Evolutionary conservation across 257 asterid species (phyloP), one percentile per base, ranked within the genome.

Genomic region (Petunia axillaris): DNA sequence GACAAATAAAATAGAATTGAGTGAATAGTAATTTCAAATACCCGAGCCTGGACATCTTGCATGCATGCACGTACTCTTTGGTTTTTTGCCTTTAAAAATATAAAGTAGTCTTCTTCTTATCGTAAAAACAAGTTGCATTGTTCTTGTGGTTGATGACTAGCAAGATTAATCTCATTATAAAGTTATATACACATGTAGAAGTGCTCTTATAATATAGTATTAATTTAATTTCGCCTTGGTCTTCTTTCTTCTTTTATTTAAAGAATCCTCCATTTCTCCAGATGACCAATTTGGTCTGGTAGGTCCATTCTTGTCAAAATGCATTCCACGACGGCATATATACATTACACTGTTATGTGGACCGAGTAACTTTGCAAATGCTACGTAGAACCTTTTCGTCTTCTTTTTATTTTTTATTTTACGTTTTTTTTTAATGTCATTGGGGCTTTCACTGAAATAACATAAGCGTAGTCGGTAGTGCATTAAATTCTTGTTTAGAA

Each of bases 241-340:
- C 7, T 55, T 38, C 38, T 53, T 57, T 55, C 54, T 16, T 14
- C 4, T 6, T 76, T 76, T 75, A 3, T 15, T 76, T 41, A 40
- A 62, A 57, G 57, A 43, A 43, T 46, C 46, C 40, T 77, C 40
- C 43, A 41, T 41, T 25, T 58, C 54, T 58, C 54, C 16, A 77
- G n/a, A 58, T 76, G 80, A 39, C 71, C 70, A 76, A 62, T 55
- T 58, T 76, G 80, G 58, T 59, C 54, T 54, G 25, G 57, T 76
- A 41, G 68, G 80, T 38, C 50, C 70, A 58, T 1, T 76, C 66
- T 64, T 74, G 65, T 55, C 2, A 13, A 2, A 16, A 55, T 79
- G 86, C 81, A 55, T 57, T 83, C 79, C 83, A 83, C 83, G 81
- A 52, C 81, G 58, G 86, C 78, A 9, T 3, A 2, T 55, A 40